Evolutionary conservation across 2,329 filamentous ascomycete species (phyloP), one percentile per base, ranked within the genome.

Genomic region (Sclerotinia minor): DNA sequence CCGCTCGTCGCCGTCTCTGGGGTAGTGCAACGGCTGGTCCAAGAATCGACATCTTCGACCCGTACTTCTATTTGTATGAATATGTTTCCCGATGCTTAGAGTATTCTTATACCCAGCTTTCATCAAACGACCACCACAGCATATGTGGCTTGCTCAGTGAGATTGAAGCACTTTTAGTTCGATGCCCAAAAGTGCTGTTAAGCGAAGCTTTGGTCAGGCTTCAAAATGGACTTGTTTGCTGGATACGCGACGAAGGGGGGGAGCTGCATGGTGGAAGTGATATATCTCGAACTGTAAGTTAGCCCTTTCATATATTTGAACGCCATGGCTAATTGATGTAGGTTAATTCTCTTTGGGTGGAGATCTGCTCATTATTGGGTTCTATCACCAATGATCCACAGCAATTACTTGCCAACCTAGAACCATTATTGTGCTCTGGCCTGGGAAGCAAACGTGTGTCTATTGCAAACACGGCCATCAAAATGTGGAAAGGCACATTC

Each of bases 401-500:
- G 19, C 76, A 80, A 24, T 80, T 87, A 6, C 80, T 89, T 15
- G 80, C 79, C 11, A 76, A 80, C 1, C 77, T 92, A 3, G 85
- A 89, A 71, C 76, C 79, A 3, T 75, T 89, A 5, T 75, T 89
- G 21, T 83, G 81, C 53, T 82, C 84, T 15, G 85, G 83, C 1
- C 89, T 84, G 78, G 83, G 77, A 71, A 89, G 80, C 80, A 89
- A 80, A 77, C 90, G 76, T 67, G 71, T 83, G 74, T 54, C 83
- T 73, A 84, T 81, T 73, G 91, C 80, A 70, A 87, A 78, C 77
- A 81, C 75, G 74, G 79, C 86, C 2, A 81, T 88, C 35, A 75
- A 78, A 21, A 82, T 85, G 70, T 97, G 92, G 92, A 94, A 93
- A 72, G 76, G 79, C 0, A 84, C 88, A 0, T 92, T 92, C 74